Conservation (phyloP, 352 stramenopile species). For the Phytopythium delawarense region DNA sequence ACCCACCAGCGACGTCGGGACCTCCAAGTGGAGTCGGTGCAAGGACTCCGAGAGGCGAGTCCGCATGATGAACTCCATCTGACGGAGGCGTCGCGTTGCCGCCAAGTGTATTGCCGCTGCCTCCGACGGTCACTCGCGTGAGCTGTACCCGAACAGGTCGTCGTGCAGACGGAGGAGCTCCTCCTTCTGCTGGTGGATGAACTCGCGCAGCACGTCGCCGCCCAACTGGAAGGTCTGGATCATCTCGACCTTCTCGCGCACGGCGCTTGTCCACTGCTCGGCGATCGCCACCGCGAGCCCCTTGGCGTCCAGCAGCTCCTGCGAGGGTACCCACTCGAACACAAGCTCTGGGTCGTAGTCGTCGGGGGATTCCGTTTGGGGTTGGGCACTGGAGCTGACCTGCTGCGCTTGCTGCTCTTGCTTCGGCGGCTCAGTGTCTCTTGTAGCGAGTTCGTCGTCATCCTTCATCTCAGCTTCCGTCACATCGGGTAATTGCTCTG, state of each 20-base stretch:
- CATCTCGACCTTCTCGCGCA: slow-evolving; percentile 38
- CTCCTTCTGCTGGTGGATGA: slow-evolving; percentile 57
- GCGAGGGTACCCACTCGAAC: slow-evolving; percentile 56
- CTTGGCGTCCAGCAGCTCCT: slow-evolving; percentile 18
- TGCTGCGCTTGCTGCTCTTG: background rate
- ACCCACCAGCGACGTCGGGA: no score
- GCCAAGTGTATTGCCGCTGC: no score
- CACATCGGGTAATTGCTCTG: background rate
- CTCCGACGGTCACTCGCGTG: background rate
- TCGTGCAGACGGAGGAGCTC: slow-evolving; percentile 52
- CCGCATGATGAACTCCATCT: background rate
- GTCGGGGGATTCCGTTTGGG: slow-evolving; percentile 1
- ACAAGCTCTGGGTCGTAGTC: slow-evolving; percentile 34
- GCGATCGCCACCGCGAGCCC: slow-evolving; percentile 7
- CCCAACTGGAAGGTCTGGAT: slow-evolving; percentile 62
- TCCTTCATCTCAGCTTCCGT: background rate
- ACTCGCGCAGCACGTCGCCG: slow-evolving; percentile 42
- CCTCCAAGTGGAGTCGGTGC: no score
- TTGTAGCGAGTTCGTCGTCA: background rate
- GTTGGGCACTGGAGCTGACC: background rate
- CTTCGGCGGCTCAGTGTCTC: background rate
- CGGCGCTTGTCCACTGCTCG: slow-evolving; percentile 33
- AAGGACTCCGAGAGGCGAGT: no score
- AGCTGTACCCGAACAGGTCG: slow-evolving; percentile 37
- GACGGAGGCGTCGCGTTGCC: no score